Evolutionary conservation across 768 basidiomycete species (phyloP), one percentile per base, ranked within the genome.

Genomic region (Glaciozyma antarctica): DNA sequence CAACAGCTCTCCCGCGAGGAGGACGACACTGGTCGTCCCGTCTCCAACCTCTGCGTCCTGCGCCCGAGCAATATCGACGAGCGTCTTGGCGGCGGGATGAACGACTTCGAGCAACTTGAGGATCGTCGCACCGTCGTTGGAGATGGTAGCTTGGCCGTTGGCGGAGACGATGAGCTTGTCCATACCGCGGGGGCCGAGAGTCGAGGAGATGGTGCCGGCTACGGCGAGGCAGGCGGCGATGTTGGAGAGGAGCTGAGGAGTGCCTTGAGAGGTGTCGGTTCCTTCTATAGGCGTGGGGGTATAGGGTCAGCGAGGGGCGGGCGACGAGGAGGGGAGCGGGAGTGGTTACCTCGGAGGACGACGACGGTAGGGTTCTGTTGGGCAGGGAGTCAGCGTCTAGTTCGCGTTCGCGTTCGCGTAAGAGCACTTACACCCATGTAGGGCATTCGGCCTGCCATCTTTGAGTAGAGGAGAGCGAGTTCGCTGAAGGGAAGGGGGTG

Each of bases 21-120:
- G 82, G 3, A 97, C 92, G 5, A 98, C 94, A 71, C 86, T 92
- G 3, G 95, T 99, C 2, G 95, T 98, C 45, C 95, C 95, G 78
- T 99, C 95, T 61, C 95, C 95, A 54, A 97, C 90, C 77, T 98
- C 93, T 24, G 93, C 93, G 76, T 98, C 95, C 78, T 98, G 94
- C 19, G 95, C 93, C 41, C 95, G 85, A 51, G 92, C 95, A 75
- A 98, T 97, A 74, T 99, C 95, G 55, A 98, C 95, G 64, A 99
- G 81, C n/a, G 92, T 94, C 75, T 90, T 84, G 26, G 95, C 95
- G 62, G 95, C 94, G 55, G 95, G 95, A 77, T 99, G 95, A 2
- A 99, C 87, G 75, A 99, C 93, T 70, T 99, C 95, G 67, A 99
- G 83, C 66, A 99, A 82, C 78, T 95, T 94, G 75, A 99, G 81